A percentile compares a stretch with the other conserved stretches of the same genome.
Conservation (phyloP, 2,329 filamentous ascomycete species). For the Bipolaris bicolor region DNA sequence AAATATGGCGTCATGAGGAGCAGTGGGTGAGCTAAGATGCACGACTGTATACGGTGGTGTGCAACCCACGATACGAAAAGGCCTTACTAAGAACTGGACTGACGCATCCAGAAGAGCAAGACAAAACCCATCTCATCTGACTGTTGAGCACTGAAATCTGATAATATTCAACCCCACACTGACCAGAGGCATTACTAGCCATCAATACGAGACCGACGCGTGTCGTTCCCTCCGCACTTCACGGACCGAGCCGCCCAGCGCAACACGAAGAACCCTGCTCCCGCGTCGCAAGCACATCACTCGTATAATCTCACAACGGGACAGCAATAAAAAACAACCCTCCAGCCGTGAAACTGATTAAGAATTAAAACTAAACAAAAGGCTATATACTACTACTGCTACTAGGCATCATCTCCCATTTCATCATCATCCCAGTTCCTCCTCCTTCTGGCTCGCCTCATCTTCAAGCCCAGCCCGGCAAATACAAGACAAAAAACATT, state of each 20-base stretch:
- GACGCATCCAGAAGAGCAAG: no score
- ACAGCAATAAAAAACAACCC: neutral
- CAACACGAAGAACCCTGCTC: slow-evolving; percentile 1
- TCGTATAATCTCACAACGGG: no score
- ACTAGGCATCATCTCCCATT: neutral
- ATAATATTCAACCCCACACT: no score
- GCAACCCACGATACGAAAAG: no score
- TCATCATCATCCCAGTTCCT: neutral
- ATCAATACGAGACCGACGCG: slow-evolving; percentile 8
- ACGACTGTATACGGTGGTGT: no score
- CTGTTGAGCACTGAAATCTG: no score
- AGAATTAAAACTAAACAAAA: neutral
- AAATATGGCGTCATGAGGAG: no score
- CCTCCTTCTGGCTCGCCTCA: neutral
- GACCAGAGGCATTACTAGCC: no score
- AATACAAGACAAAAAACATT: slow-evolving; percentile 26
- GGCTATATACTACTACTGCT: neutral
- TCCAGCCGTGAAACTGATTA: neutral
- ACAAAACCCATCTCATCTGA: no score
- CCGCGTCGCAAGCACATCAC: neutral
- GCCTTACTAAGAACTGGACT: no score
- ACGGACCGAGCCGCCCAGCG: neutral
- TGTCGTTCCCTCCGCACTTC: neutral
- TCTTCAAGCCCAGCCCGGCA: slow-evolving; percentile 5
- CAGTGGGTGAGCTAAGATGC: no score